These are phyloP conservation scores for Catunica adiposa DNA, from an alignment of 2,329 filamentous ascomycete species.

Conservation along the genomic window DNA sequence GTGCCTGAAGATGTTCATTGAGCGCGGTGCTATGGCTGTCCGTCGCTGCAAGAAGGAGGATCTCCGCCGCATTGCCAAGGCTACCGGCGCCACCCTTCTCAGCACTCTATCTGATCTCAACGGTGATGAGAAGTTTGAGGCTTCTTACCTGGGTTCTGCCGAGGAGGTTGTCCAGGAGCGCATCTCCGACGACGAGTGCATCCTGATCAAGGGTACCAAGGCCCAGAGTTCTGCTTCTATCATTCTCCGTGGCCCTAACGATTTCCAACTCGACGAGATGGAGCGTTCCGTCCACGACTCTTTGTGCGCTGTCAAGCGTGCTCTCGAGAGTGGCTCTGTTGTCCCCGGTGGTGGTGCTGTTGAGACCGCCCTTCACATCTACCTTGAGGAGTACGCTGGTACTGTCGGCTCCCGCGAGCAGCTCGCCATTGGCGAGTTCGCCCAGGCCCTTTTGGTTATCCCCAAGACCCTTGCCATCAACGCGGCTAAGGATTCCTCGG, in stretches of 20 bases:
- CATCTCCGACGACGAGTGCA: slow-evolving; percentile 97
- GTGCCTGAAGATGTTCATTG: slow-evolving; percentile 83
- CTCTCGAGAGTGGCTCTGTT: slow-evolving; percentile 88
- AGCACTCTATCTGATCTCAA: slow-evolving; percentile 92
- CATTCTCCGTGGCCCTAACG: slow-evolving; percentile 87
- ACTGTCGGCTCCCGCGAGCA: slow-evolving; percentile 95
- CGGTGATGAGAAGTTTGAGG: slow-evolving; percentile 90
- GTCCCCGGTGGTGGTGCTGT: slow-evolving; percentile 93
- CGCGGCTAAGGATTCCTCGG: slow-evolving; percentile 87
- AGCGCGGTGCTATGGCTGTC: slow-evolving; percentile 89
- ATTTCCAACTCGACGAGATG: slow-evolving; percentile 97
- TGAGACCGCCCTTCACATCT: slow-evolving; percentile 97
- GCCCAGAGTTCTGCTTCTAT: slow-evolving; percentile 85
- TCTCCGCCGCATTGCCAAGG: slow-evolving; percentile 83
- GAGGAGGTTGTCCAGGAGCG: slow-evolving; percentile 97
- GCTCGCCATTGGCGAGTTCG: slow-evolving; percentile 94
- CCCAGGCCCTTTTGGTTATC: slow-evolving; percentile 81
- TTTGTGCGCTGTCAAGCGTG: slow-evolving; percentile 90
- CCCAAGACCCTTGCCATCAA: slow-evolving; percentile 96
- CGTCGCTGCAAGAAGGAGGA: slow-evolving; percentile 98
- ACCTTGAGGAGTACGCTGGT: slow-evolving; percentile 94
- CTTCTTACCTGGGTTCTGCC: slow-evolving; percentile 73
- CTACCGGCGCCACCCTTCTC: slow-evolving; percentile 82
- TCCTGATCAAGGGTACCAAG: slow-evolving; percentile 91
- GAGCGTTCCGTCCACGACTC: slow-evolving; percentile 97